Base-by-base conservation (phyloP, 495 filamentous ascomycete species). In the Neurospora intermedia region DNA sequence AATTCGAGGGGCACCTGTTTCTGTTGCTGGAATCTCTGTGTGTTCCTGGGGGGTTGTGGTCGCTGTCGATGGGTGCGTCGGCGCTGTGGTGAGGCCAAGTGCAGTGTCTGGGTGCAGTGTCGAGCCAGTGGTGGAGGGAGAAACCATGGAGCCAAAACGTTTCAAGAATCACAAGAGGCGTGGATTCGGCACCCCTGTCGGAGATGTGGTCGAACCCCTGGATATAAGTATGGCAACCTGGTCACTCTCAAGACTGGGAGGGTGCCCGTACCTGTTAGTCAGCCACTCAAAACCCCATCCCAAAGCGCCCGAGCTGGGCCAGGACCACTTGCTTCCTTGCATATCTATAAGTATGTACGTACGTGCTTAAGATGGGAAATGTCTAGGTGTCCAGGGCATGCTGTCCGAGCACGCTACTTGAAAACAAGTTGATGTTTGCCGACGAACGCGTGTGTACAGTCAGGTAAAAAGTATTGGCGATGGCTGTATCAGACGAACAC, bases 141-240 rank as follows among this genome's bases (percentile, higher is more conserved):
- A 66, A 62, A 66, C 13, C 54, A 15, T 66, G 54, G 43, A 35
- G 70, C 43, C 35, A 20, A 59, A 72, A 69, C 40, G 76, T 80
- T 80, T 77, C 76, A 80, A 77, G 73, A 78, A 73, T 72, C 74
- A 74, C 31, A 70, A 70, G 69, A 35, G 54, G 15, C 54, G 54
- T 66, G 54, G 54, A 66, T 46, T 45, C 72, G 48, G 42, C 42
- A 77, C 77, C 78, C 78, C 76, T 77, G 75, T 74, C 72, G 38
- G 70, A 73, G 59, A 54, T 20, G 46, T 71, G 73, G 46, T 73
- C 62, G 69, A 72, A 75, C 76, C 75, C 76, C 73, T 73, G 54
- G 69, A 23, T 43, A 66, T 66, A 66, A 35, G 54, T 66, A 66
- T 9, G 54, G 54, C 54, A 35, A 66, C 54, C 54, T 35, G 54